These are phyloP conservation scores for Neopestalotiopsis clavispora DNA, from an alignment of 2,329 filamentous ascomycete species.

Conservation along the genomic window DNA sequence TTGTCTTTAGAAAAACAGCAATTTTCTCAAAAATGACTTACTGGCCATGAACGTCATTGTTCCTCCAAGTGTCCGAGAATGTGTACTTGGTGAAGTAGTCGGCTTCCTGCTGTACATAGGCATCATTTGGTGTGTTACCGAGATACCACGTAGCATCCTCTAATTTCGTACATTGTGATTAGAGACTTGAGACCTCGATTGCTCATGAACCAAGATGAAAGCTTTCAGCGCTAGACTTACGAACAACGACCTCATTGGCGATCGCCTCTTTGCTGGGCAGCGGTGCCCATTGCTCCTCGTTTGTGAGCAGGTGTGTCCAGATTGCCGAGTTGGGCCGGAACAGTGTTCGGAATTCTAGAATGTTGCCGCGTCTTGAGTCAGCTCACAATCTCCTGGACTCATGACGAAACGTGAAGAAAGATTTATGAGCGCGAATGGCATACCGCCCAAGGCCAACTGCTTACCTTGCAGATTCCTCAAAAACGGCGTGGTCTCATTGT, in stretches of 20 bases:
- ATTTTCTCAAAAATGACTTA: conserved; percentile 27
- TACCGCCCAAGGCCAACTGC: conserved; percentile 10
- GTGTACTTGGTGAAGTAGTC: conserved; percentile 73
- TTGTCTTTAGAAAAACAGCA: no score
- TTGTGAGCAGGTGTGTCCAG: conserved; percentile 68
- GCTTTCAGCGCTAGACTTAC: not conserved
- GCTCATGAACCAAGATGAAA: not conserved
- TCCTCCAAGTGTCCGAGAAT: conserved; percentile 62
- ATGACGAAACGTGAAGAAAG: not conserved
- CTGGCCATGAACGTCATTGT: conserved; percentile 61
- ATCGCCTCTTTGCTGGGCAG: conserved; percentile 46
- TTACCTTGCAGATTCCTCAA: conserved; percentile 56
- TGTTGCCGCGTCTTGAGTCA: not conserved
- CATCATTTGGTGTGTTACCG: conserved; percentile 56
- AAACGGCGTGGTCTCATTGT: conserved; percentile 60
- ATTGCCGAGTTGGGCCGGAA: conserved; percentile 64
- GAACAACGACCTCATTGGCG: conserved; percentile 53
- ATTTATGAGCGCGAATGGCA: not conserved
- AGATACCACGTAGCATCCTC: conserved; percentile 66
- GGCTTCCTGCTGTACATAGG: conserved; percentile 59
- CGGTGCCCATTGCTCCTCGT: conserved; percentile 59
- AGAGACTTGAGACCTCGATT: not conserved
- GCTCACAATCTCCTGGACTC: not conserved
- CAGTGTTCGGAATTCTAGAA: conserved; percentile 59
- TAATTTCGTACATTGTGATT: conserved; percentile 31